Conservation (phyloP, 2,329 filamentous ascomycete species). For the Arthrobotrys pseudoclavata region DNA sequence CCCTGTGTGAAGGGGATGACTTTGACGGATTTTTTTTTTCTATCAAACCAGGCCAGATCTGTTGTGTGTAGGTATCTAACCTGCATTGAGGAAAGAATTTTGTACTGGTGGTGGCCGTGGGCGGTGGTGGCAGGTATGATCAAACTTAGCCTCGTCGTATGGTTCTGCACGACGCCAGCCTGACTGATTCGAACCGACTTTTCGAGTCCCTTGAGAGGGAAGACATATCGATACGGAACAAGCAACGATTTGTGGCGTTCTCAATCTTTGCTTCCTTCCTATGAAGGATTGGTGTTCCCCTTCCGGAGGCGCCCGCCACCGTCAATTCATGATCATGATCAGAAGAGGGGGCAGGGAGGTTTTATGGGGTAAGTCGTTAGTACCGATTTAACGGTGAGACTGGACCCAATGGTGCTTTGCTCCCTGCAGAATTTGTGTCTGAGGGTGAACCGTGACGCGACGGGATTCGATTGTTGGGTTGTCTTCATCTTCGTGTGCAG, state of each 20-base stretch:
- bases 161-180: neutral
- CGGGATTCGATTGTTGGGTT: neutral
- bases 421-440: neutral
- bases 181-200: neutral
- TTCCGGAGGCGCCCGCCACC: neutral
- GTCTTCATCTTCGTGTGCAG: neutral
- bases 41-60: too few species aligned
- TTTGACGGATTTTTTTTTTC: too few species aligned
- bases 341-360: neutral
- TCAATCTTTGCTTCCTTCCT: neutral
- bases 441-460: slow-evolving; percentile 27
- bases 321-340: neutral
- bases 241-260: slow-evolving; percentile 10
- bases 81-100: neutral
- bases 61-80: neutral
- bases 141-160: neutral
- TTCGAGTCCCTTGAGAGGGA: neutral
- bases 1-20: neutral
- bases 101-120: neutral
- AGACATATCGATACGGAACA: slow-evolving; percentile 17
- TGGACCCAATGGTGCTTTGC: neutral
- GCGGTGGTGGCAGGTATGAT: neutral
- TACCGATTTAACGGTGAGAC: neutral
- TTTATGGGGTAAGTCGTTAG: neutral
- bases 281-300: neutral